A percentile compares a stretch with the other conserved stretches of the same genome.
Conservation (phyloP, 495 filamentous ascomycete species). For the Neurospora sp. region DNA sequence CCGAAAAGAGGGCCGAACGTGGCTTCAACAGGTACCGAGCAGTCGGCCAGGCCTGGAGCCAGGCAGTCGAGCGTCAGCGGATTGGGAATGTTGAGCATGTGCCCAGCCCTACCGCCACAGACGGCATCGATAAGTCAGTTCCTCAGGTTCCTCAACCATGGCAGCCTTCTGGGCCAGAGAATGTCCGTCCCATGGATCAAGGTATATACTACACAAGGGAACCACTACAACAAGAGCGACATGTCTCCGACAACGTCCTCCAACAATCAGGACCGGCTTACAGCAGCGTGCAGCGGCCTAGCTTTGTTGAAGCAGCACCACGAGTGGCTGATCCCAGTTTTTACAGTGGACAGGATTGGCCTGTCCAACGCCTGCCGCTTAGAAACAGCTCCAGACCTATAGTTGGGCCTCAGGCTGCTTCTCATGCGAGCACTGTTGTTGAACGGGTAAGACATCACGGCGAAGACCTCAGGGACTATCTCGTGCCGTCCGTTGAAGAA, state of each 20-base stretch:
- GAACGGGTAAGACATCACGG: constrained; percentile 11
- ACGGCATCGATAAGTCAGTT: constrained; percentile 1
- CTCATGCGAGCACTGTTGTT: neutral
- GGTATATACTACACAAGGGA: neutral
- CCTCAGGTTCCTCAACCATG: constrained; percentile 4
- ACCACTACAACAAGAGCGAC: neutral
- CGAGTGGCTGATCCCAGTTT: neutral
- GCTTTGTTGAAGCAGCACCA: neutral
- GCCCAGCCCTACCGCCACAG: neutral
- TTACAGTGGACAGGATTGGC: constrained; percentile 1
- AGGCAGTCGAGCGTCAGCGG: constrained; percentile 21
- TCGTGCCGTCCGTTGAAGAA: constrained; percentile 33
- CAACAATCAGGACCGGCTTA: neutral
- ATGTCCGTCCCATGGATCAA: neutral
- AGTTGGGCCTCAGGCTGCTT: constrained; percentile 9
- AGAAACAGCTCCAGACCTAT: constrained; percentile 8
- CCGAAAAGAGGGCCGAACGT: constrained; percentile 18
- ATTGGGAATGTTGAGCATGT: constrained; percentile 3
- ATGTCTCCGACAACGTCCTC: neutral
- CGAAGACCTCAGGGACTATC: constrained; percentile 28
- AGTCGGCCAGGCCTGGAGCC: constrained; percentile 22
- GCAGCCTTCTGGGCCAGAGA: neutral
- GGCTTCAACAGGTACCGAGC: constrained; percentile 33
- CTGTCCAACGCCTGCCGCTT: neutral
- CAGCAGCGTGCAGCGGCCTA: neutral